Conservation (phyloP, 169 alveolate genomes). For the Eimeria tenella region DNA sequence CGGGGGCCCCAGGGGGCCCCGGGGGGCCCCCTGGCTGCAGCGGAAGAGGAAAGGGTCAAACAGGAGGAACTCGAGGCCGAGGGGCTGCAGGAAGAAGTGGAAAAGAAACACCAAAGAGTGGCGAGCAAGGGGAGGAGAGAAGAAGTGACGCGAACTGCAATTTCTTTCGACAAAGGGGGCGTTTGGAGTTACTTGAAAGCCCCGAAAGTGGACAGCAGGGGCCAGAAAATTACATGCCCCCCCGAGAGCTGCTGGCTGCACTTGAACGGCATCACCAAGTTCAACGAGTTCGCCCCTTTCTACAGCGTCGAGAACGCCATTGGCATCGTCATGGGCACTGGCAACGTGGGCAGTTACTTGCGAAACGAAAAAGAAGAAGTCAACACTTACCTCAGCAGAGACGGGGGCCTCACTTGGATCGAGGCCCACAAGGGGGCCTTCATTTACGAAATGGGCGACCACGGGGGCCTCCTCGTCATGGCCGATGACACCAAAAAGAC, state of each 20-base stretch:
- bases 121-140: slow-evolving; percentile 70
- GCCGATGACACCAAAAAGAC: slow-evolving; percentile 92
- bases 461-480: slow-evolving; percentile 99
- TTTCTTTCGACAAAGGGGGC: slow-evolving; percentile 98
- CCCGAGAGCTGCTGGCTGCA: slow-evolving; percentile 95
- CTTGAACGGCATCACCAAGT: slow-evolving; percentile 93
- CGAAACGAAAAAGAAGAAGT: slow-evolving; percentile 90
- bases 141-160: slow-evolving; percentile 92
- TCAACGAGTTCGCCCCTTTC: slow-evolving; percentile 94
- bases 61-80: slow-evolving; percentile 80
- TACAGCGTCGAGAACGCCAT: slow-evolving; percentile 97
- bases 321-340: slow-evolving; percentile 98
- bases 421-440: slow-evolving; percentile 98
- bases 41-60: slow-evolving; percentile 82
- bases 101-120: slow-evolving; percentile 75
- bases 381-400: slow-evolving; percentile 97
- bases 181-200: slow-evolving; percentile 97
- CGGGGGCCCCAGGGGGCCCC: slow-evolving; percentile 9
- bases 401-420: slow-evolving; percentile 98
- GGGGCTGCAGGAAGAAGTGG: slow-evolving; percentile 67
- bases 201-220: slow-evolving; percentile 95
- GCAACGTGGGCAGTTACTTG: slow-evolving; percentile 96
- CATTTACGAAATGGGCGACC: slow-evolving; percentile 98
- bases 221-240: slow-evolving; percentile 94
- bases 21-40: slow-evolving; percentile 77